Percentiles rank a stretch among this genome's conserved stretches.
phyloP scores from a whole-genome alignment of 495 filamentous ascomycete genomes.

The Daldinia decipiens region DNA sequence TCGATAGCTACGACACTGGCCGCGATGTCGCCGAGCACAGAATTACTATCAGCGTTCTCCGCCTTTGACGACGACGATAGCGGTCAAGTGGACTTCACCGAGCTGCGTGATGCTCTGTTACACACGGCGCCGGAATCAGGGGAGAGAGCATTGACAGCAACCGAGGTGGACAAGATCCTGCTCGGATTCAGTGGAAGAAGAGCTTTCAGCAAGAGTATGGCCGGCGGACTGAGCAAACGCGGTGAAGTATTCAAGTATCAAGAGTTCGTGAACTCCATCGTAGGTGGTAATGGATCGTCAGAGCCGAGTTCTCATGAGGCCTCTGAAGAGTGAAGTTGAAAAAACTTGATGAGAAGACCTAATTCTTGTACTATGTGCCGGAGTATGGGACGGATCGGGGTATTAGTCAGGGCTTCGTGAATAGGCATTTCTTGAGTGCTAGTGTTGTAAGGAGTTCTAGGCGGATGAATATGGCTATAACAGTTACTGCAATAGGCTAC shows the following conservation, averaged over 20 bases:
- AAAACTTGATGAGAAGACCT: background rate
- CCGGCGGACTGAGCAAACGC: constrained; percentile 55
- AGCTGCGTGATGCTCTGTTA: constrained; percentile 83
- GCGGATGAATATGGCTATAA: constrained; percentile 11
- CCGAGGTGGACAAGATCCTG: constrained; percentile 85
- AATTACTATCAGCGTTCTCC: constrained; percentile 85
- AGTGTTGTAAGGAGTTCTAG: constrained; percentile 21
- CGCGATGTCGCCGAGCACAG: constrained; percentile 74
- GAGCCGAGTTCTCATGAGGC: constrained; percentile 51
- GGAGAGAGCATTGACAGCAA: constrained; percentile 70
- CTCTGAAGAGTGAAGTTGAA: constrained; percentile 45
- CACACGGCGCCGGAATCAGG: constrained; percentile 82
- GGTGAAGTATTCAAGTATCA: constrained; percentile 83
- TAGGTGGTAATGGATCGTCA: constrained; percentile 53
- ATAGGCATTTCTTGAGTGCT: constrained; percentile 5
- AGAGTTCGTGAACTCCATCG: constrained; percentile 76
- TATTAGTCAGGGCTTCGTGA: background rate
- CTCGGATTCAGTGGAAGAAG: constrained; percentile 83
- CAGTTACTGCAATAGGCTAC: background rate
- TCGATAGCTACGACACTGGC: constrained; percentile 77
- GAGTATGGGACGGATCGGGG: constrained; percentile 16
- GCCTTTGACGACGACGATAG: constrained; percentile 97
- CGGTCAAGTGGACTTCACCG: constrained; percentile 85
- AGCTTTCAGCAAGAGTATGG: constrained; percentile 71
- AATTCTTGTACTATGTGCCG: constrained; percentile 7